Conservation (phyloP, 257 asterid genomes). For the Leonotis leonurus region DNA sequence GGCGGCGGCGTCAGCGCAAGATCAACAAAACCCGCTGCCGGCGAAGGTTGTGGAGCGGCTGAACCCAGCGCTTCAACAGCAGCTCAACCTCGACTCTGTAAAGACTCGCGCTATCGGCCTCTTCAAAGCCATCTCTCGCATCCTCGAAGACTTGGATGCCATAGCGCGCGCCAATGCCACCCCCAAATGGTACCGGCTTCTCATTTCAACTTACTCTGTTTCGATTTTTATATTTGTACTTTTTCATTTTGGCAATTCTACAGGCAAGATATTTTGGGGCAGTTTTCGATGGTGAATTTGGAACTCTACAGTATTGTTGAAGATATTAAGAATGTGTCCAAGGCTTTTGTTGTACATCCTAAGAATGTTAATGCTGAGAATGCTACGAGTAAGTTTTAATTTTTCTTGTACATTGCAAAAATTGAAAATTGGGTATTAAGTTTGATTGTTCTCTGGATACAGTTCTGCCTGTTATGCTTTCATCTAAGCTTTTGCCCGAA, state of each 20-base stretch:
- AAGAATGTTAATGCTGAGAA: constrained; percentile 92
- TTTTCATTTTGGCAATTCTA: constrained; percentile 4
- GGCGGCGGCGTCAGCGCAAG: constrained; percentile 34
- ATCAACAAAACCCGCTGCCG: constrained; percentile 38
- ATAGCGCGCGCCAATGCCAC: constrained; percentile 61
- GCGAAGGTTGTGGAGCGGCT: constrained; percentile 70
- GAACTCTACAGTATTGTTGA: constrained; percentile 91
- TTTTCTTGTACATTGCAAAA: background rate
- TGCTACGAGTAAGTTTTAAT: constrained; percentile 56
- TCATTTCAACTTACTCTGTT: background rate
- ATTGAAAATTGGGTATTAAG: background rate
- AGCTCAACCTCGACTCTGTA: constrained; percentile 89
- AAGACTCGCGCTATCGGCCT: constrained; percentile 91
- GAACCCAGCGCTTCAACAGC: constrained; percentile 82
- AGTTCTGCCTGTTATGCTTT: constrained; percentile 97
- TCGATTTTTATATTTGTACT: background rate
- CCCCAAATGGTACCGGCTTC: constrained; percentile 60
- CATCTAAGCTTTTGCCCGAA: constrained; percentile 92
- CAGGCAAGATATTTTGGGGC: constrained; percentile 90
- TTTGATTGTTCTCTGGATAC: constrained; percentile 15
- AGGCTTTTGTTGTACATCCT: constrained; percentile 95
- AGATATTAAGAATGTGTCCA: constrained; percentile 87
- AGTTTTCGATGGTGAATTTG: constrained; percentile 93
- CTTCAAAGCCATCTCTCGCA: constrained; percentile 88
- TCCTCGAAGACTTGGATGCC: constrained; percentile 75